Base-by-base conservation (phyloP, 2,329 filamentous ascomycete genomes). In the Fusarium keratoplasticum region DNA sequence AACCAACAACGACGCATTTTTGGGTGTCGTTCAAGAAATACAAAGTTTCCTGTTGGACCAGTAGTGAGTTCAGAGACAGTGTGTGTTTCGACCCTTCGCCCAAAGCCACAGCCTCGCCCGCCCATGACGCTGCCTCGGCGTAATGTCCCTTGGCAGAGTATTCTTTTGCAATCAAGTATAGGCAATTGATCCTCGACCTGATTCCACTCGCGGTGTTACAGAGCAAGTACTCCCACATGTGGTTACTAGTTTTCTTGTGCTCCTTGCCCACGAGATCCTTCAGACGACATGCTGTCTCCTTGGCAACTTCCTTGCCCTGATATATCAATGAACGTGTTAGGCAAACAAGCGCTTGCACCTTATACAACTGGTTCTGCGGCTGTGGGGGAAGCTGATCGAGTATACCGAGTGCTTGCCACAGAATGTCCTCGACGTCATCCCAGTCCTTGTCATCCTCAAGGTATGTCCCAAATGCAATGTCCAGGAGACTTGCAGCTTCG, bases 101-200 rank as follows among this genome's bases (percentile, higher is more conserved):
- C 10, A 40, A 1, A n/a, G 38, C 38, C 9, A 40, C 4, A 40
- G 38, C 38, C 2, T 40, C 36, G 36, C 18, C 38, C n/a, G n/a
- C 38, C 38, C 18, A 40, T 5, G 38, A 40, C n/a, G 10, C 38
- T 11, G 38, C 38, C 38, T 40, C 38, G n/a, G 38, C 5, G 38
- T 20, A 13, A 5, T 20, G 20, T n/a, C 5, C 18, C 18, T 3
- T 40, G 38, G 3, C 0, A 20, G 13, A 10, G n/a, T 40, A 40
- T 6, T 4, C 1, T 3, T n/a, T 1, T 40, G 38, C 38, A 40
- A 20, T 1, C 2, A 2, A 5, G 10, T 0, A 6, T 40, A 40
- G 38, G 2, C 2, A 11, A 40, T 2, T 0, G n/a, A 20, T 20
- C 38, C 38, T 40, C 9, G 0, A 6, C 38, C 11, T 5, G 5